A percentile compares a stretch with the other conserved stretches of the same genome.
Conservation (phyloP, 2,329 filamentous ascomycete species). For the Trichoderma asperellum region DNA sequence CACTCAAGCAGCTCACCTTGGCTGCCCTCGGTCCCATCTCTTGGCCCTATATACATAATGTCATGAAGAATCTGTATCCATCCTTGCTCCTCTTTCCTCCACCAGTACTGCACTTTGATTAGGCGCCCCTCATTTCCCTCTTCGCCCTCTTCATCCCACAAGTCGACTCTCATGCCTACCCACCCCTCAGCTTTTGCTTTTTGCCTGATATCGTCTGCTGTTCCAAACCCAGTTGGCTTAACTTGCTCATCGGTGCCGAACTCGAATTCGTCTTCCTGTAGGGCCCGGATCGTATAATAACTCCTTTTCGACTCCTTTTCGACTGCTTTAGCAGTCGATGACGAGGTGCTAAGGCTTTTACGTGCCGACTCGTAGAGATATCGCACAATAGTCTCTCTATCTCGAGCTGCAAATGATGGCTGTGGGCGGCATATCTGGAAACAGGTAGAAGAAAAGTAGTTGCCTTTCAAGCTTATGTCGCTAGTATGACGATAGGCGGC, state of each 20-base stretch:
- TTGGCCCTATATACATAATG: constrained; percentile 37
- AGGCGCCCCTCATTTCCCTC: constrained; percentile 26
- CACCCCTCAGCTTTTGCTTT: constrained; percentile 33
- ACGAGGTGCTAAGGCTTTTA: constrained; percentile 15
- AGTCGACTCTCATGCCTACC: constrained; percentile 38
- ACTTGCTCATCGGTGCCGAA: neutral
- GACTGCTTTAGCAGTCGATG: neutral
- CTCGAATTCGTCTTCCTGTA: neutral
- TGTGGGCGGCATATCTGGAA: constrained; percentile 35
- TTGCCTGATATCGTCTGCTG: constrained; percentile 24
- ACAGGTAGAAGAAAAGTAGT: constrained; percentile 4
- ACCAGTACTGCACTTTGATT: constrained; percentile 41
- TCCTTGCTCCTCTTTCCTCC: constrained; percentile 32
- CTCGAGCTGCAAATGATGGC: constrained; percentile 34
- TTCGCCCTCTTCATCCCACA: constrained; percentile 35
- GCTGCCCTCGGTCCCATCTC: constrained; percentile 35
- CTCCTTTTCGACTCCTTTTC: neutral
- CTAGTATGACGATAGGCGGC: neutral
- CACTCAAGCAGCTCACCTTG: constrained; percentile 27
- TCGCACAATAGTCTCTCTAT: constrained; percentile 34
- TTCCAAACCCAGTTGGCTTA: neutral
- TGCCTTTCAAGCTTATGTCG: neutral
- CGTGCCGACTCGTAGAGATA: constrained; percentile 34
- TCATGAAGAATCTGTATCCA: constrained; percentile 38
- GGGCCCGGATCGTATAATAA: neutral